A percentile compares a stretch with the other conserved stretches of the same genome.
phyloP scores from a whole-genome alignment of 2,329 filamentous ascomycete species.

The Colletotrichum tropicale region DNA sequence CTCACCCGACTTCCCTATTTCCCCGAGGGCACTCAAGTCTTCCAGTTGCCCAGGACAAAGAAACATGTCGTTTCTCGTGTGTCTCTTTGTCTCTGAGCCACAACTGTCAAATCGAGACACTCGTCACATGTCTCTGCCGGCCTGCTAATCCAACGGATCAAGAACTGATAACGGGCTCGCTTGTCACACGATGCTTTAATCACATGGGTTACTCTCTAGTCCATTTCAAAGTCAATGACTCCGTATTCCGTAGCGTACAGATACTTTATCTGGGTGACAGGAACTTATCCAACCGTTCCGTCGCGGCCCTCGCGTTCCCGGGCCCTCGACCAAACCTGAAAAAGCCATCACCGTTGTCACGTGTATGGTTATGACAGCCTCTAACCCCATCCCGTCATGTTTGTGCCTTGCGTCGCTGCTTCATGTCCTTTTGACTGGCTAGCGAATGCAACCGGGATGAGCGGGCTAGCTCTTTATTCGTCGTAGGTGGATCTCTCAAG shows the following conservation, averaged over 20 bases:
- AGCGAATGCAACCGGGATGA: not conserved
- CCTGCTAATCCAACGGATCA: not conserved
- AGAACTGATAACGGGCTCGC: not conserved
- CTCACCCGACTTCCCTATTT: not conserved
- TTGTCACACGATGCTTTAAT: not conserved
- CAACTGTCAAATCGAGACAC: not conserved
- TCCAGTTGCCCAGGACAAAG: conserved; percentile 9
- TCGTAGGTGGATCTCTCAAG: conserved; percentile 15
- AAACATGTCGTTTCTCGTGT: not conserved
- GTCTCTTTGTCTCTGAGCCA: conserved; percentile 13
- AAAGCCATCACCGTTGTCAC: conserved; percentile 20
- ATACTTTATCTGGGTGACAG: conserved; percentile 18
- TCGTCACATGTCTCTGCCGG: conserved; percentile 1
- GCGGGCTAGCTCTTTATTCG: conserved; percentile 9
- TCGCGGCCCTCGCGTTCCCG: conserved; percentile 2
- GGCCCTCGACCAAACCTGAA: conserved; percentile 3
- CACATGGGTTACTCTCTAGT: conserved; percentile 9
- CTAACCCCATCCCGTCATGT: not conserved
- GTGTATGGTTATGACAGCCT: conserved; percentile 2
- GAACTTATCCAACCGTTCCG: conserved; percentile 10
- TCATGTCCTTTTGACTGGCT: conserved; percentile 13
- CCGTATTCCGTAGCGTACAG: conserved; percentile 11
- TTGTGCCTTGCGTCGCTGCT: conserved; percentile 6
- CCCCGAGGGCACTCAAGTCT: not conserved
- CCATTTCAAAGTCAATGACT: conserved; percentile 17